Conservation (phyloP, 257 asterid species). For the Nicotiana otophora region DNA sequence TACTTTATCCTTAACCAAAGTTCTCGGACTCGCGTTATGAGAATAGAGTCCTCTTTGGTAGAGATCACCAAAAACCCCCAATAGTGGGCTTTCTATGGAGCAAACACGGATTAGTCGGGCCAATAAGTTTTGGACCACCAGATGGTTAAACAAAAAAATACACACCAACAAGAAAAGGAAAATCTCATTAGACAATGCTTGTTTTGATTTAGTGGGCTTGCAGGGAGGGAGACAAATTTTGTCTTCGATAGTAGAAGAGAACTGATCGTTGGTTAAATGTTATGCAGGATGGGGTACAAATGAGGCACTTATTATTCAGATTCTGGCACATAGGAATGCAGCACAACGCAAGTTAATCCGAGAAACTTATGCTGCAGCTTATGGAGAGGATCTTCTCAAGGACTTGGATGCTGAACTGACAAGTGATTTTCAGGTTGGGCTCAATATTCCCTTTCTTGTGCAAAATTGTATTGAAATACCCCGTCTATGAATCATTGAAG, state of each 20-base stretch:
- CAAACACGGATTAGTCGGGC: too few species aligned
- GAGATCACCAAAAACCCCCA: too few species aligned
- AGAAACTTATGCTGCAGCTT: conserved; percentile 57
- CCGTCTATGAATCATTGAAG: not conserved
- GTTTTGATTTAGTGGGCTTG: not conserved
- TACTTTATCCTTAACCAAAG: too few species aligned
- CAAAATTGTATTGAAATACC: not conserved
- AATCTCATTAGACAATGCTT: not conserved
- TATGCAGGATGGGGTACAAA: conserved; percentile 80
- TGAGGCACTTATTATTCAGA: conserved; percentile 53
- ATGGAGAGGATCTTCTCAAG: conserved; percentile 77
- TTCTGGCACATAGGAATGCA: conserved; percentile 82
- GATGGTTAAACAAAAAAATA: too few species aligned
- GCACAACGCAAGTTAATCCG: conserved; percentile 65
- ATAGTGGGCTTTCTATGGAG: too few species aligned
- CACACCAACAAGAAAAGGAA: not conserved
- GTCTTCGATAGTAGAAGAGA: not conserved
- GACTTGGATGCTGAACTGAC: conserved; percentile 78
- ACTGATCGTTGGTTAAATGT: not conserved
- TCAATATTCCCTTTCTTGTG: not conserved
- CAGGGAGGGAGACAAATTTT: conserved; percentile 12
- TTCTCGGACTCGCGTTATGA: too few species aligned
- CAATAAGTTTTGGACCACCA: too few species aligned
- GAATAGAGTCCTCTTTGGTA: too few species aligned
- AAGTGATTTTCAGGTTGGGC: conserved; percentile 66